phyloP scores from a whole-genome alignment of 169 alveolate species.

The Plasmodium cynomolgi region DNA sequence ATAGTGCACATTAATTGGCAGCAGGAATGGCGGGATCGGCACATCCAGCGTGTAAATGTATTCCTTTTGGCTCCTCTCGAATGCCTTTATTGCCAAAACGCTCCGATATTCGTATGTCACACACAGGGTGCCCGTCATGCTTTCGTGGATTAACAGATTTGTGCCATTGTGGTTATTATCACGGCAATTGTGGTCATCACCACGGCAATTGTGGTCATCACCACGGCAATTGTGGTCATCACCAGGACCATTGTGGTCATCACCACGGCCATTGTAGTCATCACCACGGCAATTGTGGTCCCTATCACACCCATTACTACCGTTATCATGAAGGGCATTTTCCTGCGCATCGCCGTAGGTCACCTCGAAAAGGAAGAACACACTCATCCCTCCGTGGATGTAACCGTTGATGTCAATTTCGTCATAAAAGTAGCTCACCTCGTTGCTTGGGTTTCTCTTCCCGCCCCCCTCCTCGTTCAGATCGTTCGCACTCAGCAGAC shows the following conservation, averaged over 20 bases:
- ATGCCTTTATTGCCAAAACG: background rate
- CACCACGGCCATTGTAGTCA: background rate
- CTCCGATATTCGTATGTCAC: conserved; percentile 37
- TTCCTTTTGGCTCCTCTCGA: background rate
- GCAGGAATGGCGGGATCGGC: conserved; percentile 36
- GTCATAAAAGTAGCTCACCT: conserved; percentile 24
- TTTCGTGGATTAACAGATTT: conserved; percentile 18
- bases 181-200: background rate
- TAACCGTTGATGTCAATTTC: conserved; percentile 44
- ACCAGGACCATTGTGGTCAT: no score
- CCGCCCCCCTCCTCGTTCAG: background rate
- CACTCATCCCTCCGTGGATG: conserved; percentile 36
- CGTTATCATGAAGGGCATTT: background rate
- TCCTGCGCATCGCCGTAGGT: background rate
- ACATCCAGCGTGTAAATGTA: conserved; percentile 19
- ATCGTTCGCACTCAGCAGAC: background rate
- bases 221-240: background rate
- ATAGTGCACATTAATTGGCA: conserved; percentile 53
- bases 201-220: background rate
- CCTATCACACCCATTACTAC: background rate
- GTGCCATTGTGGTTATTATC: background rate
- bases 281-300: background rate
- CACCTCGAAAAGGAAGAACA: conserved; percentile 62
- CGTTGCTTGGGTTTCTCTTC: background rate
- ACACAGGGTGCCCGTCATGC: conserved; percentile 17